A percentile compares a stretch with the other conserved stretches of the same genome.
These are phyloP conservation scores for Lactuca saligna DNA, from an alignment of 129 eudicot species.

Conservation along the genomic window DNA sequence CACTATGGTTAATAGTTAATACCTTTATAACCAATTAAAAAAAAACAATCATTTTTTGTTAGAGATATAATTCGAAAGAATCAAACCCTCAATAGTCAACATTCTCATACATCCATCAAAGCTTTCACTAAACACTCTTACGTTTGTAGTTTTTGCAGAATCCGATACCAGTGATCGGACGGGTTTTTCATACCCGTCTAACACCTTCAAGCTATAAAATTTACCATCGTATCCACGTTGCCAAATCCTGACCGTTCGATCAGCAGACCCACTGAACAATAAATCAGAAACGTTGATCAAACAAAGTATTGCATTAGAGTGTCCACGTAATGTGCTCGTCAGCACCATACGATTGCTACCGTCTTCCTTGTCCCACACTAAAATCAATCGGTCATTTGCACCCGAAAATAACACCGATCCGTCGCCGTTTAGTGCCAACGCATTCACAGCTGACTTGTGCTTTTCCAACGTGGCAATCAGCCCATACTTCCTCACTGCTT, in stretches of 20 bases:
- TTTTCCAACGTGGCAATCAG: conserved; percentile 62
- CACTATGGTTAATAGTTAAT: not conserved
- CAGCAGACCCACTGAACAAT: conserved; percentile 83
- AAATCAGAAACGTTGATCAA: conserved; percentile 50
- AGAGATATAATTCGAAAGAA: not conserved
- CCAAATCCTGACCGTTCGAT: conserved; percentile 95
- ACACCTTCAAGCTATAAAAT: conserved; percentile 53
- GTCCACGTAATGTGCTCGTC: conserved; percentile 68
- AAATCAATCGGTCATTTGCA: conserved; percentile 59
- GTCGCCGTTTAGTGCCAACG: conserved; percentile 59
- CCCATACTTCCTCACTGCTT: conserved; percentile 22
- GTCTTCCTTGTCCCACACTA: conserved; percentile 82
- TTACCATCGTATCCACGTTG: conserved; percentile 42
- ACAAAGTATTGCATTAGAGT: conserved; percentile 63
- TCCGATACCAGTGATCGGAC: conserved; percentile 62
- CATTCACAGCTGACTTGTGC: conserved; percentile 85
- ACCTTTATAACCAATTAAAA: not conserved
- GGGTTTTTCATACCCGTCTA: conserved; percentile 62
- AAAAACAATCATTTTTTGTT: not conserved
- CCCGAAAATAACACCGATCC: conserved; percentile 83
- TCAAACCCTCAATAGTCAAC: conserved; percentile 45
- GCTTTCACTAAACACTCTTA: conserved; percentile 72
- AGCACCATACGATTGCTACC: conserved; percentile 64
- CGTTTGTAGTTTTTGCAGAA: not conserved
- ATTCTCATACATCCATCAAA: conserved; percentile 59